Evolutionary conservation across 345 rosid genomes (phyloP).

Genomic region (Citrus cavaleriei): DNA sequence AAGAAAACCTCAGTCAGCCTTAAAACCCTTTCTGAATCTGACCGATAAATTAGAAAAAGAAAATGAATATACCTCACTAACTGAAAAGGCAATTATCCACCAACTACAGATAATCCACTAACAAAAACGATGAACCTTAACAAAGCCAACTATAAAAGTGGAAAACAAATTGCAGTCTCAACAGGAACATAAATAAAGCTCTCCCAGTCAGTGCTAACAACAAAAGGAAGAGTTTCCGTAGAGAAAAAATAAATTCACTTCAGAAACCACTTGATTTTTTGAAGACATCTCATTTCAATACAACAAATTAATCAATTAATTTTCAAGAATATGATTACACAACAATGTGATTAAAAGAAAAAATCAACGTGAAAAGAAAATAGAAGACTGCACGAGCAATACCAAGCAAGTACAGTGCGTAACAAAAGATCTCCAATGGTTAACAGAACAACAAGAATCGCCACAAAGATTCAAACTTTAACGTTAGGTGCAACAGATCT

Average conservation of each 20-base stretch:
- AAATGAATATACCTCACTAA: background rate
- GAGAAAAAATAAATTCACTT: background rate
- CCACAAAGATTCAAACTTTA: background rate
- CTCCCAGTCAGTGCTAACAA: background rate
- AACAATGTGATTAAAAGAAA: background rate
- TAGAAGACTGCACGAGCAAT: background rate
- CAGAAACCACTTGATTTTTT: background rate
- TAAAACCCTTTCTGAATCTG: background rate
- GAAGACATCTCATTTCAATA: background rate
- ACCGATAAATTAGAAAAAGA: background rate
- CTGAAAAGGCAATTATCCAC: background rate
- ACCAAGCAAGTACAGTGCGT: background rate
- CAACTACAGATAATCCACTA: background rate
- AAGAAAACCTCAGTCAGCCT: background rate
- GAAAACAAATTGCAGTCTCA: background rate
- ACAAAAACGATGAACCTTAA: background rate
- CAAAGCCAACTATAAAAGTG: background rate
- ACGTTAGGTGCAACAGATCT: conserved; percentile 1
- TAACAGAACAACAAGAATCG: background rate
- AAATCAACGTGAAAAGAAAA: too few relatives aligned
- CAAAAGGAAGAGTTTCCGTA: background rate
- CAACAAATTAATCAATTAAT: background rate
- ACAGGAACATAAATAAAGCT: background rate
- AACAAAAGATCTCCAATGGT: background rate
- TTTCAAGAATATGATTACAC: background rate